Evolutionary conservation across 768 basidiomycete species (phyloP).

Genomic region (Asterophora lycoperdoides): DNA sequence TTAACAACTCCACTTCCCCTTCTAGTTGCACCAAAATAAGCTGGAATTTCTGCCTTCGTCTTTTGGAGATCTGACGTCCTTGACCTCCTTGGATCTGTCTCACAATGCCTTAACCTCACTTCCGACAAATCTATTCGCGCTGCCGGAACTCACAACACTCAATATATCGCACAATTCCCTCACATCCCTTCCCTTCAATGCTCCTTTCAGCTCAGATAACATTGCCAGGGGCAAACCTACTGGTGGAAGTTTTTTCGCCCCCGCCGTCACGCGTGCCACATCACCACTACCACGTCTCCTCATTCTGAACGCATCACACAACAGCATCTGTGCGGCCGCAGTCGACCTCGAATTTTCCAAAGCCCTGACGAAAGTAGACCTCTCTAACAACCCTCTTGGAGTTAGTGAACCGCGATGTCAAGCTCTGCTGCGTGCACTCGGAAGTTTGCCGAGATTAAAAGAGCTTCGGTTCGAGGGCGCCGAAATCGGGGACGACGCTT

Average conservation of each 20-base stretch:
- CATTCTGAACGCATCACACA: constrained; percentile 62
- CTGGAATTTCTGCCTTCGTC: constrained; percentile 56
- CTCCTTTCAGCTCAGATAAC: constrained; percentile 42
- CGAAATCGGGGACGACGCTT: constrained; percentile 57
- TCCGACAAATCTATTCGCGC: constrained; percentile 60
- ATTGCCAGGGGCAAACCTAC: constrained; percentile 26
- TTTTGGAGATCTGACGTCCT: constrained; percentile 62
- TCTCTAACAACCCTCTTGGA: constrained; percentile 67
- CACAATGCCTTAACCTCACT: constrained; percentile 63
- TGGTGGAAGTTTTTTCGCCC: constrained; percentile 59
- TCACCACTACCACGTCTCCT: constrained; percentile 62
- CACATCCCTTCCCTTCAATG: constrained; percentile 54
- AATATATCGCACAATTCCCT: constrained; percentile 73
- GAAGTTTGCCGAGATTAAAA: constrained; percentile 46
- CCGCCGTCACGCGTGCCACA: constrained; percentile 56
- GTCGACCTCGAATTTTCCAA: constrained; percentile 56
- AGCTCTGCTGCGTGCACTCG: constrained; percentile 44
- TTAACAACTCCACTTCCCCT: background rate
- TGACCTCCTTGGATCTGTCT: constrained; percentile 70
- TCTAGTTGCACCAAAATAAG: constrained; percentile 73
- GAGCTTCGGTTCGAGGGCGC: constrained; percentile 55
- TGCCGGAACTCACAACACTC: constrained; percentile 61
- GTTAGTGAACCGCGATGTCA: constrained; percentile 26
- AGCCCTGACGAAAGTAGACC: constrained; percentile 51
- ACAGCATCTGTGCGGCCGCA: constrained; percentile 50